Conservation (phyloP, 306 rosid species). For the Casuarina equisetifolia region DNA sequence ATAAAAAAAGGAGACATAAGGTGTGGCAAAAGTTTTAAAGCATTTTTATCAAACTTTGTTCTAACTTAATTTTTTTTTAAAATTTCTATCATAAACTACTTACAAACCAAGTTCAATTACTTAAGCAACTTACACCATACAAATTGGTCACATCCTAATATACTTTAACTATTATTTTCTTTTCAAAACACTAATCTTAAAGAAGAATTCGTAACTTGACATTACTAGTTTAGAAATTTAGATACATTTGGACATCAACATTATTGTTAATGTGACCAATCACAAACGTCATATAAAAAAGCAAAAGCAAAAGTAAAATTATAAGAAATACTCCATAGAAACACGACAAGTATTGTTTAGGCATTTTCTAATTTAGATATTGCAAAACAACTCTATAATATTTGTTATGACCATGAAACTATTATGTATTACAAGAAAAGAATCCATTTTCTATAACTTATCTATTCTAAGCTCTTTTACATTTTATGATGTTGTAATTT, state of each 20-base stretch:
- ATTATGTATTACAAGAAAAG: background rate
- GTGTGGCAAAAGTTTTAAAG: background rate
- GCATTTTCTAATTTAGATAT: background rate
- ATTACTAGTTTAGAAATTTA: background rate
- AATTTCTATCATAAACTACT: background rate
- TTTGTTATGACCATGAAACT: constrained; percentile 5
- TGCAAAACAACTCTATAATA: constrained; percentile 1
- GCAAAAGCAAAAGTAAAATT: background rate
- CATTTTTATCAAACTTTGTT: background rate
- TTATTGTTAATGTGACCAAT: background rate
- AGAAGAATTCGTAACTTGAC: background rate
- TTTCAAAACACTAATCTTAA: background rate
- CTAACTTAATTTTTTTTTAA: background rate
- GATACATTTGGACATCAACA: background rate
- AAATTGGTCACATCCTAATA: background rate
- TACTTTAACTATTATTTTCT: background rate
- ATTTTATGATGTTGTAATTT: constrained; percentile 71
- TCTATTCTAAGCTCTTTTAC: constrained; percentile 71
- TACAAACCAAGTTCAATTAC: background rate
- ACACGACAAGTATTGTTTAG: background rate
- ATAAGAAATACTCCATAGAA: background rate
- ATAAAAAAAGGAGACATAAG: background rate
- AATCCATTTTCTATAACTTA: constrained; percentile 58
- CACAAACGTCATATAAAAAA: background rate
- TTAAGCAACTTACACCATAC: background rate